phyloP scores from a whole-genome alignment of 352 stramenopile species.

The Globisporangium perplexum region DNA sequence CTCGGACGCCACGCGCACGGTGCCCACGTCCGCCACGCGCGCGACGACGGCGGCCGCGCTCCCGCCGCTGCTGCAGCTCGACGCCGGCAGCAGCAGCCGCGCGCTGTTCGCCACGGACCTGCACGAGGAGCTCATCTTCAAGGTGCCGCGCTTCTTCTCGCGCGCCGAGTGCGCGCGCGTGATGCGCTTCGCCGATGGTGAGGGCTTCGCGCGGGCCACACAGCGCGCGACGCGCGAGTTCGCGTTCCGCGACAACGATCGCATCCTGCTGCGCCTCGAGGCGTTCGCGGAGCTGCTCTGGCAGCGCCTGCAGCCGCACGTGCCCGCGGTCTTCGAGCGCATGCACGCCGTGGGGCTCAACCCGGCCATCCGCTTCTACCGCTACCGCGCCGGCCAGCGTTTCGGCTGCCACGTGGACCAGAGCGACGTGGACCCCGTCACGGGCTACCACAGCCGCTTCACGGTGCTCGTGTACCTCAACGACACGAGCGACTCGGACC shows the following conservation, averaged over 20 bases:
- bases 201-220: constrained; percentile 64
- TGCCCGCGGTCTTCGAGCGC: constrained; percentile 50
- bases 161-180: constrained; percentile 53
- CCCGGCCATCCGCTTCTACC: constrained; percentile 70
- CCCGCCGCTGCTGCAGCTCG: constrained; percentile 39
- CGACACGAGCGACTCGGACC: constrained; percentile 63
- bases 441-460: constrained; percentile 67
- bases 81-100: constrained; percentile 23
- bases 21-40: constrained; percentile 1
- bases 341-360: constrained; percentile 67
- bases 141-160: constrained; percentile 58
- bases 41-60: constrained; percentile 6
- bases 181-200: constrained; percentile 42
- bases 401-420: constrained; percentile 85
- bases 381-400: constrained; percentile 56
- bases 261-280: constrained; percentile 54
- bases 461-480: constrained; percentile 83
- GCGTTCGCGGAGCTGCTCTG: constrained; percentile 65
- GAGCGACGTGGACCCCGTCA: constrained; percentile 72
- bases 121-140: constrained; percentile 61
- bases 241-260: constrained; percentile 75
- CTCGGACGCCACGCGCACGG: constrained; percentile 14
- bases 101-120: constrained; percentile 31
- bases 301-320: constrained; percentile 48
- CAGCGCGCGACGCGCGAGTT: constrained; percentile 59